phyloP scores from a whole-genome alignment of 2,329 filamentous ascomycete species.

The Colletotrichum tofieldiae region DNA sequence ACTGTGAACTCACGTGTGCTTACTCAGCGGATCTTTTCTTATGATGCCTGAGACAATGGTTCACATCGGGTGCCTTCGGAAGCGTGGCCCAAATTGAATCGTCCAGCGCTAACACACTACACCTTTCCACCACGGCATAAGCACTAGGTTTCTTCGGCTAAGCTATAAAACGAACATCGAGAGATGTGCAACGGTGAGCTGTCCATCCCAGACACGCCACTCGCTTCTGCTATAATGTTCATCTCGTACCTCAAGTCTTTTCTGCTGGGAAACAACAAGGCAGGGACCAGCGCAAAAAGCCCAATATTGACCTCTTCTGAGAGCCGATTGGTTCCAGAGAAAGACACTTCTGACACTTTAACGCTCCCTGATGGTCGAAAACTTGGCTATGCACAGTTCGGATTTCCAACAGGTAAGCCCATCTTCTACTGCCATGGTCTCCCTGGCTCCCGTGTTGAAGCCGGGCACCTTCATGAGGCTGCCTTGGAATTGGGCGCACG shows the following conservation, averaged over 20 bases:
- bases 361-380: slow-evolving; percentile 57
- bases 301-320: slow-evolving; percentile 1
- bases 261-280: neutral
- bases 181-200: too few species aligned
- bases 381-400: slow-evolving; percentile 60
- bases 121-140: neutral
- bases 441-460: slow-evolving; percentile 59
- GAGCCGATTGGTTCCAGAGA: slow-evolving; percentile 29
- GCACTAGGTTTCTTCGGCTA: slow-evolving; percentile 1
- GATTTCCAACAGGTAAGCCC: slow-evolving; percentile 49
- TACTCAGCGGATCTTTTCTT: neutral
- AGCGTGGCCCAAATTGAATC: neutral
- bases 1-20: neutral
- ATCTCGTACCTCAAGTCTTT: slow-evolving; percentile 27
- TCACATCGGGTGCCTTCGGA: neutral
- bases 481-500: slow-evolving; percentile 50
- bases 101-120: neutral
- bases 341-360: slow-evolving; percentile 47
- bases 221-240: neutral
- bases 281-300: too few species aligned
- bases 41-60: neutral
- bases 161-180: neutral
- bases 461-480: slow-evolving; percentile 46
- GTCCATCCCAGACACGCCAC: too few species aligned
- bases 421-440: slow-evolving; percentile 61